Evolutionary conservation across 169 alveolate species (phyloP).

Genomic region (Cryptosporidium ubiquitum): DNA sequence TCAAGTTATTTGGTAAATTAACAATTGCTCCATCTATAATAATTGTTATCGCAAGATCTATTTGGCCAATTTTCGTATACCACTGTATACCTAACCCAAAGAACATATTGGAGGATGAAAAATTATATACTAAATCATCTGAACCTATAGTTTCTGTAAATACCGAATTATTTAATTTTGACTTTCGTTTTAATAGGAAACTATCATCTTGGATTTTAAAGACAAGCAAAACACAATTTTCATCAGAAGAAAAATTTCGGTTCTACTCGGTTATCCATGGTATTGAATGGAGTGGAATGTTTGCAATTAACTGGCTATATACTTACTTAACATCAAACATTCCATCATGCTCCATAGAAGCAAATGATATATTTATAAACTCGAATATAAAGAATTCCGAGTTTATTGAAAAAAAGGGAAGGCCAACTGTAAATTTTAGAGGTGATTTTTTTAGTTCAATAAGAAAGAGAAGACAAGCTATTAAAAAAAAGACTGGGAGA

Average conservation of each 20-base stretch:
- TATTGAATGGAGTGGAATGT: slow-evolving; percentile 71
- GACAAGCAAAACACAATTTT: not conserved
- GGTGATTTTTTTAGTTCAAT: slow-evolving; percentile 20
- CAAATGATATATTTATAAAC: not conserved
- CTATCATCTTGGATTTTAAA: slow-evolving; percentile 4
- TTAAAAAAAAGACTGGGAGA: slow-evolving; percentile 20
- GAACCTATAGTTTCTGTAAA: not conserved
- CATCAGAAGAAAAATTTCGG: not conserved
- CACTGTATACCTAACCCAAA: slow-evolving; percentile 31
- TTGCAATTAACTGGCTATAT: slow-evolving; percentile 35
- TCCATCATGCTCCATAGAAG: not conserved
- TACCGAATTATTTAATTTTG: not conserved
- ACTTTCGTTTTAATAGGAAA: not conserved
- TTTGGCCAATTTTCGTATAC: slow-evolving; percentile 72
- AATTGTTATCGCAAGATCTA: slow-evolving; percentile 43
- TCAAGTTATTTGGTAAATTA: not conserved
- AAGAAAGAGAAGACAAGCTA: slow-evolving; percentile 34
- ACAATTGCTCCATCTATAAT: slow-evolving; percentile 37
- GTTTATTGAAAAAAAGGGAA: slow-evolving; percentile 37
- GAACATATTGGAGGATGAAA: not conserved
- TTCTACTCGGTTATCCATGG: slow-evolving; percentile 22
- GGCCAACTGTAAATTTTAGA: slow-evolving; percentile 12
- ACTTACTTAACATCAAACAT: not conserved
- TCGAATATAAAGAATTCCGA: not conserved
- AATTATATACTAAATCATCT: not conserved